These are phyloP conservation scores for Leccinum truebloodii DNA, from an alignment of 768 basidiomycete genomes.

Conservation along the genomic window DNA sequence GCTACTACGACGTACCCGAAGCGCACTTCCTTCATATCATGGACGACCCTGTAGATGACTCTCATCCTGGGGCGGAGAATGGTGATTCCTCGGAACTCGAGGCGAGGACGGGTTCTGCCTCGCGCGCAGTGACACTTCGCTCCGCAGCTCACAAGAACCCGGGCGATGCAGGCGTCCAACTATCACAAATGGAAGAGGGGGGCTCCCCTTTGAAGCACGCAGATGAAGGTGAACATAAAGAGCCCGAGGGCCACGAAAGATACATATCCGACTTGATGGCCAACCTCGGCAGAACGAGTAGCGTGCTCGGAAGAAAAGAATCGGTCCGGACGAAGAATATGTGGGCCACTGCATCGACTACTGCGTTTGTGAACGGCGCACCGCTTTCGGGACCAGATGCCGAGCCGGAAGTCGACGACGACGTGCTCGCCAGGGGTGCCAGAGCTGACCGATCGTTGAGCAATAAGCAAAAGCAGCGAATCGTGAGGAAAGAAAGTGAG, in stretches of 20 bases:
- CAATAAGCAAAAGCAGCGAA: slow-evolving; percentile 51
- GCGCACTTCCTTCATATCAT: slow-evolving; percentile 24
- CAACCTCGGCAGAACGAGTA: background rate
- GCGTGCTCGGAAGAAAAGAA: slow-evolving; percentile 14
- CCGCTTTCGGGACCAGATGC: slow-evolving; percentile 51
- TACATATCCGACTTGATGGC: background rate
- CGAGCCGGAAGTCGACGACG: slow-evolving; percentile 42
- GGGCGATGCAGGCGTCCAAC: background rate
- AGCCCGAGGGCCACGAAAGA: slow-evolving; percentile 9
- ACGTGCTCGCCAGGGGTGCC: slow-evolving; percentile 41
- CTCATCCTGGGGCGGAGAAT: slow-evolving; percentile 7
- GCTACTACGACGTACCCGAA: slow-evolving; percentile 49
- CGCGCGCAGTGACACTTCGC: background rate
- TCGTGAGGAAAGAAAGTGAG: slow-evolving; percentile 55
- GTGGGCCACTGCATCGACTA: slow-evolving; percentile 13
- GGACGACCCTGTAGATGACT: background rate
- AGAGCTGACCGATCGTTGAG: slow-evolving; percentile 51
- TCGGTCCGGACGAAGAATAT: slow-evolving; percentile 26
- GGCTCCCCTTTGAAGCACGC: background rate
- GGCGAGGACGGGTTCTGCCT: background rate
- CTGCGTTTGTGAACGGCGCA: slow-evolving; percentile 55
- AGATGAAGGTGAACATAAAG: slow-evolving; percentile 4
- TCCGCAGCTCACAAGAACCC: slow-evolving; percentile 1
- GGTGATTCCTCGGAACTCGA: background rate
- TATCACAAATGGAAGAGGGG: background rate